phyloP scores from a whole-genome alignment of 2,329 filamentous ascomycete genomes.

The Cladosporium sp. region DNA sequence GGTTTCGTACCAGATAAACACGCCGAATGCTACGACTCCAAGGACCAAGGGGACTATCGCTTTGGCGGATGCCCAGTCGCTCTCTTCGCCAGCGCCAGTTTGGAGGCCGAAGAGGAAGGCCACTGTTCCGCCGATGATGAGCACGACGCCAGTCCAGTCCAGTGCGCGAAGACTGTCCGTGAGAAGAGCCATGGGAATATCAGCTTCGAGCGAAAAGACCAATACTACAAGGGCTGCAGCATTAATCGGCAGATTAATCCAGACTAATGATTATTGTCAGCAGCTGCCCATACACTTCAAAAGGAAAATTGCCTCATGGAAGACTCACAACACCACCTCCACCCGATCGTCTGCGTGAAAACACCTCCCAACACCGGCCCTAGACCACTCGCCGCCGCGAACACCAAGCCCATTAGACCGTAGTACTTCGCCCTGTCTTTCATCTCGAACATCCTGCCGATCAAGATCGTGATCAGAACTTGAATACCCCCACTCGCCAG shows the following conservation, averaged over 20 bases:
- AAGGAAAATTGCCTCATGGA: conserved; percentile 29
- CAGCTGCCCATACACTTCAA: not conserved
- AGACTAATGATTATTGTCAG: conserved; percentile 28
- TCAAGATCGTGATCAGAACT: conserved; percentile 49
- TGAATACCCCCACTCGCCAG: conserved; percentile 50
- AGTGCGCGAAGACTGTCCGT: conserved; percentile 51
- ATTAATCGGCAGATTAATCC: conserved; percentile 56
- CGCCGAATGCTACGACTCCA: conserved; percentile 52
- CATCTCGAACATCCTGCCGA: conserved; percentile 53
- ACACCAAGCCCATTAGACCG: conserved; percentile 41
- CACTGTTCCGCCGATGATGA: conserved; percentile 52
- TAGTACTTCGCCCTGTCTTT: conserved; percentile 48
- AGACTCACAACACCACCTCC: conserved; percentile 28
- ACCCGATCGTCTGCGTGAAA: conserved; percentile 28
- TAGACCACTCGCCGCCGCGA: conserved; percentile 45
- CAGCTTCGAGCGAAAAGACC: conserved; percentile 55
- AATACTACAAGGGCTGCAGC: conserved; percentile 52
- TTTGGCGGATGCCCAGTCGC: conserved; percentile 53
- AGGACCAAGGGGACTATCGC: conserved; percentile 57
- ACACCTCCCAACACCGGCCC: conserved; percentile 49
- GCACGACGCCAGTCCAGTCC: conserved; percentile 56
- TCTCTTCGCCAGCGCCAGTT: conserved; percentile 54
- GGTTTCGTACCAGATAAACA: conserved; percentile 74
- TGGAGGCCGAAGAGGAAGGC: conserved; percentile 56
- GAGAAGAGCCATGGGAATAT: conserved; percentile 55